Conservation (phyloP, 371 early-diverging fungal genomes). For the Furculomyces boomerangus region DNA sequence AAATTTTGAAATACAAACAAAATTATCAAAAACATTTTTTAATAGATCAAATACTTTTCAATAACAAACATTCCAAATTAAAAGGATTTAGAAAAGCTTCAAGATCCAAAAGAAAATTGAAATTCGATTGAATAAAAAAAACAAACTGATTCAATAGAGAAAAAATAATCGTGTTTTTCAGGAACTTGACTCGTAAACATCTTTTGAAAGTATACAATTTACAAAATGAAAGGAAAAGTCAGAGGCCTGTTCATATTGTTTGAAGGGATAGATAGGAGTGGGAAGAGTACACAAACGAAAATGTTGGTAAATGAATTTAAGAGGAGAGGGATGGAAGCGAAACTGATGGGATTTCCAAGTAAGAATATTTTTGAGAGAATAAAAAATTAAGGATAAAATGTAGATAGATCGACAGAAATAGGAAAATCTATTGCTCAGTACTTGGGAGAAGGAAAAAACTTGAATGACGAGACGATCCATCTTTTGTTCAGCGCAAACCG, state of each 20-base stretch:
- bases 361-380: slow-evolving; percentile 19
- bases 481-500: slow-evolving; percentile 93
- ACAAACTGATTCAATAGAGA: too few relatives aligned
- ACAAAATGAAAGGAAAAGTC: slow-evolving; percentile 9
- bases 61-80: too few relatives aligned
- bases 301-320: slow-evolving; percentile 40
- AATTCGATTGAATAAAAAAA: too few relatives aligned
- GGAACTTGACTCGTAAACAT: too few relatives aligned
- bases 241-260: slow-evolving; percentile 90
- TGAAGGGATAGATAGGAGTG: slow-evolving; percentile 94
- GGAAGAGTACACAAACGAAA: slow-evolving; percentile 84
- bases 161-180: too few relatives aligned
- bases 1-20: too few relatives aligned
- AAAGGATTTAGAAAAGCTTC: too few relatives aligned
- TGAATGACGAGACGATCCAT: slow-evolving; percentile 81
- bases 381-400: slow-evolving; percentile 5
- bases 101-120: too few relatives aligned
- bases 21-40: too few relatives aligned
- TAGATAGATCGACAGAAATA: slow-evolving; percentile 76
- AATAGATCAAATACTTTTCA: too few relatives aligned
- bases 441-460: slow-evolving; percentile 40
- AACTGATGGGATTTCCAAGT: slow-evolving; percentile 48
- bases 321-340: slow-evolving; percentile 22
- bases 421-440: slow-evolving; percentile 87
- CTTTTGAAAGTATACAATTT: too few relatives aligned